These are phyloP conservation scores for Candida ficus DNA, from an alignment of 805 yeast genomes.

Conservation along the genomic window DNA sequence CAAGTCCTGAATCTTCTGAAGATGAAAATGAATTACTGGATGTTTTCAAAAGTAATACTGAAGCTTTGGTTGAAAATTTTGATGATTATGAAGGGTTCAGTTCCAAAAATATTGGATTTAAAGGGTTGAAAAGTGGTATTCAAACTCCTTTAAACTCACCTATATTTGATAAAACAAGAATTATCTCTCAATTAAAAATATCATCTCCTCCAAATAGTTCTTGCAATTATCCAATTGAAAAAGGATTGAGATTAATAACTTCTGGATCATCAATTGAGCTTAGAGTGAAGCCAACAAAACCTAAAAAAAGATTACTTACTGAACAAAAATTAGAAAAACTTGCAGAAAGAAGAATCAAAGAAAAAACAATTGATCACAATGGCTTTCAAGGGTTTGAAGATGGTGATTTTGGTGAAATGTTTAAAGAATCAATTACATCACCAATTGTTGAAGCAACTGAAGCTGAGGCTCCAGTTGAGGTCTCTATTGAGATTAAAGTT, in stretches of 20 bases:
- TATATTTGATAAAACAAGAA: no score
- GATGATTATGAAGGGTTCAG: constrained; percentile 1
- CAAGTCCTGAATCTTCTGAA: neutral
- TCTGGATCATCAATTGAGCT: constrained; percentile 14
- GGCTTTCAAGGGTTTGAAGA: constrained; percentile 13
- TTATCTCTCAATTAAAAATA: neutral
- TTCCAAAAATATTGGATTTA: neutral
- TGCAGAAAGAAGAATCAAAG: constrained; percentile 8
- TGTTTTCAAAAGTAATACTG: no score
- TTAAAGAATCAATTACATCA: neutral
- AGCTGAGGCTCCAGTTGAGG: no score
- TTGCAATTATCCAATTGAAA: neutral
- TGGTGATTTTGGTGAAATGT: constrained; percentile 4
- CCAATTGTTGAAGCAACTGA: neutral
- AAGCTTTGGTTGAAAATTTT: constrained; percentile 1
- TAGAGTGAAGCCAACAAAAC: no score
- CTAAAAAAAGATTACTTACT: no score
- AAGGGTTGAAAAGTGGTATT: neutral
- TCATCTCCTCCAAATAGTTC: neutral
- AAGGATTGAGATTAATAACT: constrained; percentile 13
- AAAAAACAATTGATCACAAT: constrained; percentile 11
- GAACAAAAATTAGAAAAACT: neutral
- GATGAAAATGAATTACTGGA: neutral
- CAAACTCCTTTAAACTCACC: no score
- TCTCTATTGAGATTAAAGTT: no score